Percentiles rank a stretch among this genome's conserved stretches.
Evolutionary conservation across 2,329 filamentous ascomycete genomes (phyloP).

Genomic region (Hirsutella rhossiliensis): DNA sequence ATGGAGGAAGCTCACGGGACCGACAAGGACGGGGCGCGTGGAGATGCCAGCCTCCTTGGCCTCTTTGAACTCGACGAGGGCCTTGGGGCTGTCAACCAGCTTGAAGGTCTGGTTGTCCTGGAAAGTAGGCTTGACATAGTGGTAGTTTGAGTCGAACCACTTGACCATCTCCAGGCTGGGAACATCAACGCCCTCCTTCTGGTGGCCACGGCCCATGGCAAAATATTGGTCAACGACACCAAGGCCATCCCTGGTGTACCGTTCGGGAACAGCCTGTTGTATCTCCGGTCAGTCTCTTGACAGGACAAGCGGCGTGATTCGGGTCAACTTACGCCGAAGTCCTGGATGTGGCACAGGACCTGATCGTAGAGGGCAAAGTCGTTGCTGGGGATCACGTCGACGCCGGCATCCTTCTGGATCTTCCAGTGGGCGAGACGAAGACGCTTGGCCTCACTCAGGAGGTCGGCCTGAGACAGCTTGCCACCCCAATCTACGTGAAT

Average conservation of each 20-base stretch:
- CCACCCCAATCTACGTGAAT: constrained; percentile 58
- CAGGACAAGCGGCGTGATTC: background rate
- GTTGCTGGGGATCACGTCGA: constrained; percentile 97
- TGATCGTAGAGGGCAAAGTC: constrained; percentile 99
- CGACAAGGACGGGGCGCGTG: constrained; percentile 89
- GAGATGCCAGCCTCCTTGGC: constrained; percentile 91
- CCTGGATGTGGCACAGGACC: constrained; percentile 93
- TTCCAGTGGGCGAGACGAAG: constrained; percentile 97
- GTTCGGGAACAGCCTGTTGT: constrained; percentile 70
- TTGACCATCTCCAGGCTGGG: constrained; percentile 98
- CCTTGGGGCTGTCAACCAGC: constrained; percentile 79
- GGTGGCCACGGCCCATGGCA: constrained; percentile 97
- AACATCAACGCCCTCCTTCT: constrained; percentile 89
- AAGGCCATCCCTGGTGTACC: constrained; percentile 85
- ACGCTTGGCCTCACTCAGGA: constrained; percentile 90
- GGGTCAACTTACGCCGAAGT: constrained; percentile 66
- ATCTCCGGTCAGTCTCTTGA: constrained; percentile 3
- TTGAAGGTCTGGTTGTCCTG: constrained; percentile 96
- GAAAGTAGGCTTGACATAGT: constrained; percentile 98
- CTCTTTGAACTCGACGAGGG: constrained; percentile 87
- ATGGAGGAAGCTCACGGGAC: constrained; percentile 93
- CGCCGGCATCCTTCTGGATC: constrained; percentile 97
- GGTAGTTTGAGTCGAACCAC: constrained; percentile 99
- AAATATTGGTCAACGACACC: constrained; percentile 93
- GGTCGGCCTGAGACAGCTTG: constrained; percentile 85